Conservation (phyloP, 1,284 basidiomycete genomes). For the Papiliotrema fonsecae region DNA sequence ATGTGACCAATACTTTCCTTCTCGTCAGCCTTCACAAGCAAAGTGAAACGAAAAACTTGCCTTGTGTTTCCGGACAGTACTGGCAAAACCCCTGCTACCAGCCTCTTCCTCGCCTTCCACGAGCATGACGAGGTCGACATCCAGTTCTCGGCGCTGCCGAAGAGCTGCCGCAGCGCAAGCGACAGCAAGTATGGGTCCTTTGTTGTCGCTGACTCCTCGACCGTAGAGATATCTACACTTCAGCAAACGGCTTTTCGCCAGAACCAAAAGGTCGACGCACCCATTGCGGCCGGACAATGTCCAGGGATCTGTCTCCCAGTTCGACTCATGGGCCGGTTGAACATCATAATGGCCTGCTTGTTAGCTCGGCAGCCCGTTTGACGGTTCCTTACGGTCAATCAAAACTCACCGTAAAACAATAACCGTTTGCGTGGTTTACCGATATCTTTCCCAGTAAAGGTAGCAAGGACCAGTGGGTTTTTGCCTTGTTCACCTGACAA, state of each 20-base stretch:
- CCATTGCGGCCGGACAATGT: conserved; percentile 77
- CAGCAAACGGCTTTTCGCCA: not conserved
- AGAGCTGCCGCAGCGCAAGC: conserved; percentile 84
- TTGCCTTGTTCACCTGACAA: conserved; percentile 53
- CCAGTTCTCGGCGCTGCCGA: conserved; percentile 65
- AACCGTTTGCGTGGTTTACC: conserved; percentile 57
- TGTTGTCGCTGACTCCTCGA: conserved; percentile 84
- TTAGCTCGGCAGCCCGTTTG: not conserved
- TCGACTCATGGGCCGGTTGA: conserved; percentile 65
- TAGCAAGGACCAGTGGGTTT: conserved; percentile 81
- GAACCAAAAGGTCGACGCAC: conserved; percentile 9
- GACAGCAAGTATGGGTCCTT: conserved; percentile 87
- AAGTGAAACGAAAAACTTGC: conserved; percentile 46
- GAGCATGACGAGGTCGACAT: conserved; percentile 81
- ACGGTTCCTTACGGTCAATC: not conserved
- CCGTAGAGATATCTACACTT: conserved; percentile 71
- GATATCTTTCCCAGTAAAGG: conserved; percentile 61
- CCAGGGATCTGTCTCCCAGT: conserved; percentile 86
- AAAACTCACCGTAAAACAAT: conserved; percentile 68
- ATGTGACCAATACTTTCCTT: conserved; percentile 74
- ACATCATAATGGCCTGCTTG: conserved; percentile 79
- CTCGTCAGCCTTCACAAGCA: not conserved
- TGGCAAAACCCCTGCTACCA: conserved; percentile 78
- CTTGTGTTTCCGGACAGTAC: conserved; percentile 70
- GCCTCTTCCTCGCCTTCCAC: conserved; percentile 96